Evolutionary conservation across 768 basidiomycete species (phyloP).

Genomic region (Porphyrellus cyaneotinctus): DNA sequence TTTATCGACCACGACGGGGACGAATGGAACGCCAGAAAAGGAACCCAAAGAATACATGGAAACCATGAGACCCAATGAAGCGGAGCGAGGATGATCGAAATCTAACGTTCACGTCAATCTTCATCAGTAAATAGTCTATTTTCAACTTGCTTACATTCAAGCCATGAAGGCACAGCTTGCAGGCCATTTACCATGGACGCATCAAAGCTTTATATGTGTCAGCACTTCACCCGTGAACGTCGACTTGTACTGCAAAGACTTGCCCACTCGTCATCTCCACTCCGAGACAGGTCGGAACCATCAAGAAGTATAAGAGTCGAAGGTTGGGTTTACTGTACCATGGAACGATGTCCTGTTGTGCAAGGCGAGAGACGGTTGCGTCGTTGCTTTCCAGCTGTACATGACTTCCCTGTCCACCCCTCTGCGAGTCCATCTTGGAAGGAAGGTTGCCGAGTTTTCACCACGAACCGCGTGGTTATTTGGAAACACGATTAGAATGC

Average conservation of each 20-base stretch:
- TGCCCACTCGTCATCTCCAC: conserved; percentile 15
- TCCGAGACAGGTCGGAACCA: conserved; percentile 39
- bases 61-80: conserved; percentile 53
- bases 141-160: too few relatives aligned
- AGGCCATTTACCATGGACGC: neutral
- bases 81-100: conserved; percentile 1
- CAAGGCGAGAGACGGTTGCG: conserved; percentile 9
- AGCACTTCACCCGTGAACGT: neutral
- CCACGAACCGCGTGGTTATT: too few relatives aligned
- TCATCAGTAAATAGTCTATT: too few relatives aligned
- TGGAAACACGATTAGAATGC: too few relatives aligned
- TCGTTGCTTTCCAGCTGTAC: conserved; percentile 3
- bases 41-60: conserved; percentile 58
- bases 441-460: too few relatives aligned
- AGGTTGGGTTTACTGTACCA: conserved; percentile 64
- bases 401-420: neutral
- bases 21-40: conserved; percentile 28
- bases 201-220: too few relatives aligned
- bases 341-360: conserved; percentile 42
- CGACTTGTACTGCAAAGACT: neutral
- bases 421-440: neutral
- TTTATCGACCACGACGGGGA: neutral
- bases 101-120: too few relatives aligned
- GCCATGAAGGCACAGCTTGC: neutral
- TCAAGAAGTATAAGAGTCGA: conserved; percentile 48